phyloP scores from a whole-genome alignment of 2,329 filamentous ascomycete genomes.

The Ceratocystis smalleyi region DNA sequence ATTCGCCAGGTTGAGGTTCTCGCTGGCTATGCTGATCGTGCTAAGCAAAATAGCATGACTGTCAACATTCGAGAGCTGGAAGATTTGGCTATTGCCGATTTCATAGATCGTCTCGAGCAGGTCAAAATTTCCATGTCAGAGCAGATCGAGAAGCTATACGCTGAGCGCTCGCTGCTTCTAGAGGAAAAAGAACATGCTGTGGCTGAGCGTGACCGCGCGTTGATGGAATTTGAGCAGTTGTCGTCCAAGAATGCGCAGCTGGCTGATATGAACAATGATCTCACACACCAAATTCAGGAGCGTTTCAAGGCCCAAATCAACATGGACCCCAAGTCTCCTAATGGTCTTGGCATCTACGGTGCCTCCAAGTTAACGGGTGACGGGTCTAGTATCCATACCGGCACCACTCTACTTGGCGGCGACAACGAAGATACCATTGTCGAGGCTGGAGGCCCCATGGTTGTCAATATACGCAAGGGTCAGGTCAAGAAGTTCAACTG shows the following conservation, averaged over 20 bases:
- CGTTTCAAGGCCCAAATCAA: slow-evolving; percentile 67
- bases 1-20: slow-evolving; percentile 81
- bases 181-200: slow-evolving; percentile 74
- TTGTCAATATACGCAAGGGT: slow-evolving; percentile 87
- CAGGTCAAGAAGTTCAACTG: slow-evolving; percentile 96
- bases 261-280: slow-evolving; percentile 84
- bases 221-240: slow-evolving; percentile 89
- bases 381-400: slow-evolving; percentile 36
- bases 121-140: slow-evolving; percentile 44
- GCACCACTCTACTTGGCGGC: slow-evolving; percentile 38
- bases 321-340: slow-evolving; percentile 32
- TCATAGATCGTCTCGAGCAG: slow-evolving; percentile 58
- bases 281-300: slow-evolving; percentile 87
- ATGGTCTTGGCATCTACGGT: slow-evolving; percentile 43
- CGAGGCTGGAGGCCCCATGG: slow-evolving; percentile 70
- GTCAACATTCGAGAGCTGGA: slow-evolving; percentile 72
- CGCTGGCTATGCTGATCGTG: slow-evolving; percentile 72
- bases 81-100: slow-evolving; percentile 78
- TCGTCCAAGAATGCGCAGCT: slow-evolving; percentile 90
- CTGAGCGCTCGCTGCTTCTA: slow-evolving; percentile 63
- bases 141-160: slow-evolving; percentile 43
- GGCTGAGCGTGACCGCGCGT: slow-evolving; percentile 77
- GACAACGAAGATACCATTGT: slow-evolving; percentile 52
- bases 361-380: slow-evolving; percentile 36
- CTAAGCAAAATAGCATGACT: slow-evolving; percentile 66